These are phyloP conservation scores for Cordyceps cicadae DNA, from an alignment of 2,329 filamentous ascomycete genomes.

Conservation along the genomic window DNA sequence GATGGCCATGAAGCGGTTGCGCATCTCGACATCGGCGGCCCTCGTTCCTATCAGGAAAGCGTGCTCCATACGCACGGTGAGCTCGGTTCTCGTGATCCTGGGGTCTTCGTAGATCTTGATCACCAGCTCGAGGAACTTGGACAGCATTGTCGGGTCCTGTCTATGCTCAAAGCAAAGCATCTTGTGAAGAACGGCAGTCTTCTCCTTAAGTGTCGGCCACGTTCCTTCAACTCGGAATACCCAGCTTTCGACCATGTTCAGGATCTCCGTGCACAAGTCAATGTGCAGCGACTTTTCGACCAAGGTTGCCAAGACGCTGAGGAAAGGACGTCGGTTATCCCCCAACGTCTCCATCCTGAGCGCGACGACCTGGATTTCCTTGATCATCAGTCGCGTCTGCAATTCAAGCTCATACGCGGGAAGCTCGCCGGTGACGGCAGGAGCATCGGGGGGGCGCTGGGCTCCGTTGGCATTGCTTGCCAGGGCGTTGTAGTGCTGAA, in stretches of 20 bases:
- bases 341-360: slow-evolving; percentile 87
- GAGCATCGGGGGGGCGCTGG: slow-evolving; percentile 44
- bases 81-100: slow-evolving; percentile 86
- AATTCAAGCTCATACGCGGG: slow-evolving; percentile 74
- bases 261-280: slow-evolving; percentile 80
- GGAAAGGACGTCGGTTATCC: slow-evolving; percentile 83
- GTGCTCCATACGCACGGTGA: slow-evolving; percentile 95
- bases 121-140: slow-evolving; percentile 89
- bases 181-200: slow-evolving; percentile 97
- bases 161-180: slow-evolving; percentile 94
- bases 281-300: slow-evolving; percentile 91
- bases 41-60: slow-evolving; percentile 94
- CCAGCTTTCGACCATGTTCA: slow-evolving; percentile 92
- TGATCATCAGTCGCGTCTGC: slow-evolving; percentile 86
- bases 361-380: slow-evolving; percentile 88
- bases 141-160: slow-evolving; percentile 73
- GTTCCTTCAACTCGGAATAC: slow-evolving; percentile 92
- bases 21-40: slow-evolving; percentile 91
- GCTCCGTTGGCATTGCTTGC: slow-evolving; percentile 41
- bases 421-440: slow-evolving; percentile 46
- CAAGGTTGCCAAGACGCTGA: slow-evolving; percentile 88
- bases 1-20: slow-evolving; percentile 91
- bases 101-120: slow-evolving; percentile 98
- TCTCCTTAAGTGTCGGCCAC: slow-evolving; percentile 96
- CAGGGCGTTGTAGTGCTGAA: slow-evolving; percentile 61